phyloP scores from a whole-genome alignment of 805 yeast species.

The Brettanomyces sp. region DNA sequence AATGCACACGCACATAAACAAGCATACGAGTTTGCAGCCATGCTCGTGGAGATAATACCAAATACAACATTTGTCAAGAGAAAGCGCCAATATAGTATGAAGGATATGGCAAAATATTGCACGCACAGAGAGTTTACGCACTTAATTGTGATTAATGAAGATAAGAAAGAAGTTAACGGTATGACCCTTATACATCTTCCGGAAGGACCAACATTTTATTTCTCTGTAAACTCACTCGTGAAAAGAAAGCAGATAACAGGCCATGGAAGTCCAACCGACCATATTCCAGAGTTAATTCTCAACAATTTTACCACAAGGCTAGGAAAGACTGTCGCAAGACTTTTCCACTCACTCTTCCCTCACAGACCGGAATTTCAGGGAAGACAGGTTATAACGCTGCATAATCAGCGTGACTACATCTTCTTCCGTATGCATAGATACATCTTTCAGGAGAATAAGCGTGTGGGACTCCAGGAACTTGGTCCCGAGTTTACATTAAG shows the following conservation, averaged over 20 bases:
- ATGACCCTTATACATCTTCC: constrained; percentile 90
- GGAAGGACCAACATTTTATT: constrained; percentile 90
- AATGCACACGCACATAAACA: constrained; percentile 75
- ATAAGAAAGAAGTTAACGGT: constrained; percentile 86
- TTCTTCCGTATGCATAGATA: constrained; percentile 95
- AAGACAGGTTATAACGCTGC: constrained; percentile 89
- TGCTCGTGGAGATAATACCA: constrained; percentile 76
- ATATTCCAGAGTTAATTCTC: constrained; percentile 83
- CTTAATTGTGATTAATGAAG: constrained; percentile 84
- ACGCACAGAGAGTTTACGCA: constrained; percentile 80
- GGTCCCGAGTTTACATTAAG: constrained; percentile 95
- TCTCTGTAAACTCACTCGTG: constrained; percentile 67
- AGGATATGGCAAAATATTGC: constrained; percentile 80
- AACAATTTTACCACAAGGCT: constrained; percentile 89
- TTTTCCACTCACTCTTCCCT: constrained; percentile 89
- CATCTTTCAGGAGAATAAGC: constrained; percentile 78
- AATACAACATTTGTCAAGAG: constrained; percentile 81
- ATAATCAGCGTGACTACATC: constrained; percentile 91
- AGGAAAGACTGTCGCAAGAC: constrained; percentile 86
- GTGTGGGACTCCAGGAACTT: constrained; percentile 88
- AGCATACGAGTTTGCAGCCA: constrained; percentile 86
- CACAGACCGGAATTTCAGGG: constrained; percentile 91
- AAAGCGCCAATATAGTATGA: constrained; percentile 72
- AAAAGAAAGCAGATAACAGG: constrained; percentile 72
- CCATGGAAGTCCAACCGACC: constrained; percentile 86